Evolutionary conservation across 2,329 filamentous ascomycete species (phyloP), one percentile per base, ranked within the genome.

Genomic region (Pleurostoma richardsiae): DNA sequence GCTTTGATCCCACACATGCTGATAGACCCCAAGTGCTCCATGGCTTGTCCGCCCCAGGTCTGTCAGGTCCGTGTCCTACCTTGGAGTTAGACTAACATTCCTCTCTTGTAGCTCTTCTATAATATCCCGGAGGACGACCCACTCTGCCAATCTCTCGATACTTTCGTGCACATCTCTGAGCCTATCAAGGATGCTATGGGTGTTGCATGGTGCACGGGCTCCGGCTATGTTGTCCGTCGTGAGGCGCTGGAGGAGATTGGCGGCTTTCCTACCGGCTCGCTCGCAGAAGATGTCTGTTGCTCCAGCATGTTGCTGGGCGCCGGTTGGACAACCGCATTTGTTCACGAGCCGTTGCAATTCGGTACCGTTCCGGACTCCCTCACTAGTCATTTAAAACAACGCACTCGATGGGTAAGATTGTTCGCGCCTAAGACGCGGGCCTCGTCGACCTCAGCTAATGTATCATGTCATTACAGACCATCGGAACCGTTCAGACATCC

Each of bases 141-240:
- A 10, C 70, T 47, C 19, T 10, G 39, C 29, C 45, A 47, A 30
- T 68, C 27, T 29, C n/a, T 36, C 8, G 42, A 47, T 29, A 43
- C 29, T 11, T 47, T 42, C 29, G 41, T 43, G 28, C 33, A 42
- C 11, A 43, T 43, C 4, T 39, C 47, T 4, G 42, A 44, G 42
- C 42, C 42, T 26, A 39, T 44, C 42, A 47, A 46, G 41, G 40
- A 46, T 27, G 19, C 40, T 28, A 46, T 46, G 30, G 38, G 38
- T 43, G 76, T 79, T 4, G 79, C 79, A n/a, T 81, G 79, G 73
- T 83, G 79, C 54, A 80, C 77, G n/a, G 81, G 82, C 4, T 83
- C 80, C 4, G 82, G 82, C 5, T 85, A 82, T 52, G 65, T 80
- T 4, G 71, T 76, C 29, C 77, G 80, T 4, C 77, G 80, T n/a